Base-by-base conservation (phyloP, 1,284 basidiomycete species). In the Ganoderma sinense region DNA sequence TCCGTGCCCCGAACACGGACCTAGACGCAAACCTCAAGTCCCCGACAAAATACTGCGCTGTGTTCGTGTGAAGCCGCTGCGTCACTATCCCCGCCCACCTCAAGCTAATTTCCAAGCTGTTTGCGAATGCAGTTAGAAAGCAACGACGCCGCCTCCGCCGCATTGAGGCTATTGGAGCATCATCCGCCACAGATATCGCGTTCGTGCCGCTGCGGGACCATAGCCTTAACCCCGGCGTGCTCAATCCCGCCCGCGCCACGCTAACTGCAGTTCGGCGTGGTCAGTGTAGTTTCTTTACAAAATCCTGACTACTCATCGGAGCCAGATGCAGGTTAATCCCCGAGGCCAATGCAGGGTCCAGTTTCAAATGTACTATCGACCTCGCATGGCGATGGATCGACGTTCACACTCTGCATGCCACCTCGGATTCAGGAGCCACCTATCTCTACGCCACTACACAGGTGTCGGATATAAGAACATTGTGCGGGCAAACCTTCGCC, bases 61-160 rank as follows among this genome's bases (percentile, higher is more conserved):
- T 14, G 40, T 45, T 62, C 60, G 61, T 48, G 41, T 31, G 29
- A 45, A 45, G 20, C 26, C 26, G 41, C 61, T n/a, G 33, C 20
- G 56, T 39, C 33, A 11, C 16, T 39, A 13, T 13, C 33, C 56
- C 33, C 56, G 33, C 56, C 33, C 56, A 59, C 10, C 31, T 20
- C 56, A 23, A 61, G 40, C 40, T 61, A 61, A 61, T 41, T 61
- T 59, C 56, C 56, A 39, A 59, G 33, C 56, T 23, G 29, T 11
- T 33, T n/a, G 56, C 56, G 20, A 59, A 39, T n/a, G 33, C 31
- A 23, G 55, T 33, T 56, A 56, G 31, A 56, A 31, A 29, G 18
- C 13, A 20, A 11, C 55, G 31, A 16, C 55, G 55, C 55, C 31
- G 55, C 56, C 33, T 59, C 56, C 33, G 56, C 13, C 56, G 10